Percentiles rank a stretch among this genome's conserved stretches.
phyloP scores from a whole-genome alignment of 2,329 filamentous ascomycete genomes.

The Neurospora crassa region DNA sequence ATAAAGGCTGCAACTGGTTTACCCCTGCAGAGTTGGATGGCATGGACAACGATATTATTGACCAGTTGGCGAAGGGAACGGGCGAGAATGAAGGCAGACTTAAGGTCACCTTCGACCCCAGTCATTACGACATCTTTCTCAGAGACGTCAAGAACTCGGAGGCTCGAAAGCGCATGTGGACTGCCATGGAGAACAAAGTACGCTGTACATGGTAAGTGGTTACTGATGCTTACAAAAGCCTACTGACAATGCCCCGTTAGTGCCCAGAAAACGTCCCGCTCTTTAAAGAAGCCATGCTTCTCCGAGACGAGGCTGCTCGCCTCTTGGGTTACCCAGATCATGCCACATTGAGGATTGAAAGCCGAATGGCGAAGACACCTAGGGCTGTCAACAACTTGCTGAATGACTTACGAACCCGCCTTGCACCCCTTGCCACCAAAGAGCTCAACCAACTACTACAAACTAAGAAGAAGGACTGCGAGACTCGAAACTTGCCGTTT shows the following conservation, averaged over 20 bases:
- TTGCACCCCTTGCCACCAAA: slow-evolving; percentile 59
- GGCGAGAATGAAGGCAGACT: slow-evolving; percentile 62
- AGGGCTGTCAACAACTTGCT: slow-evolving; percentile 66
- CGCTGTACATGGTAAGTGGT: background rate
- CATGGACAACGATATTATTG: slow-evolving; percentile 61
- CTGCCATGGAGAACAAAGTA: slow-evolving; percentile 72
- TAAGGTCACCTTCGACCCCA: slow-evolving; percentile 61
- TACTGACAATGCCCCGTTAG: slow-evolving; percentile 19
- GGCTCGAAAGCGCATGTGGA: slow-evolving; percentile 58
- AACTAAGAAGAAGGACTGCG: slow-evolving; percentile 62
- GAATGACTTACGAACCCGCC: slow-evolving; percentile 55
- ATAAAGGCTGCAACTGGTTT: slow-evolving; percentile 74
- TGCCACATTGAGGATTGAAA: slow-evolving; percentile 65
- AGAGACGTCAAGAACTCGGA: slow-evolving; percentile 51
- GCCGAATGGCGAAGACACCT: slow-evolving; percentile 77
- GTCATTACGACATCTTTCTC: background rate
- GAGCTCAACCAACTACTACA: slow-evolving; percentile 62
- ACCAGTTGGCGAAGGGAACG: slow-evolving; percentile 60
- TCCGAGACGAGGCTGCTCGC: slow-evolving; percentile 70
- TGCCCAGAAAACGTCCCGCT: slow-evolving; percentile 62
- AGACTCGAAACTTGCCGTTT: slow-evolving; percentile 45
- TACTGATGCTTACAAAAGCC: background rate
- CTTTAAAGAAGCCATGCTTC: slow-evolving; percentile 64
- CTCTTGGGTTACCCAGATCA: slow-evolving; percentile 70
- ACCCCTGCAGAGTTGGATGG: slow-evolving; percentile 64